A percentile compares a stretch with the other conserved stretches of the same genome.
Conservation (phyloP, 2,329 filamentous ascomycete species). For the Atkinsonella hypoxylon region DNA sequence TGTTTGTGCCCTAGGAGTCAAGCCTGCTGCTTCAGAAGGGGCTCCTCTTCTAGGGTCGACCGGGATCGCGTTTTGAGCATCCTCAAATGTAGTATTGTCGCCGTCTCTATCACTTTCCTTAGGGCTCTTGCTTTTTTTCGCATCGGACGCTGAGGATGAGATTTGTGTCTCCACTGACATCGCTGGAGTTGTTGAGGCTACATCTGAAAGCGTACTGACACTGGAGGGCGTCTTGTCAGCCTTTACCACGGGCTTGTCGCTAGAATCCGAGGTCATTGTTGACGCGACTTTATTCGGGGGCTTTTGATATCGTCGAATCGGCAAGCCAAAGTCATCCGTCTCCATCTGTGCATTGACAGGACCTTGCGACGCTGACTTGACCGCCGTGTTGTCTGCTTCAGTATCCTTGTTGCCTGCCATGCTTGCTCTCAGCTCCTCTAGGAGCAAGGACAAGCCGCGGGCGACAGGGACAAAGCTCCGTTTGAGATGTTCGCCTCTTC, state of each 20-base stretch:
- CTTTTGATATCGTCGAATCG: conserved; percentile 39
- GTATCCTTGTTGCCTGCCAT: conserved; percentile 15
- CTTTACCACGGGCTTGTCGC: neutral
- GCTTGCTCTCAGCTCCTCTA: conserved; percentile 4
- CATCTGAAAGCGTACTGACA: neutral
- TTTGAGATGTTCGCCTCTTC: neutral
- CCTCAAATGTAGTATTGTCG: conserved; percentile 25
- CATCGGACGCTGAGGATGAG: neutral
- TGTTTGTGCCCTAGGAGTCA: conserved; percentile 1
- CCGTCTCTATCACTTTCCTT: conserved; percentile 18
- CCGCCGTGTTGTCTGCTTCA: conserved; percentile 11
- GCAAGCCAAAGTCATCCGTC: conserved; percentile 61
- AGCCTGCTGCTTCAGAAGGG: neutral
- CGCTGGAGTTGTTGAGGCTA: neutral
- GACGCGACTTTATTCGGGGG: conserved; percentile 14
- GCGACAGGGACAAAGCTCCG: conserved; percentile 5
- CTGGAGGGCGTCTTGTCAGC: neutral
- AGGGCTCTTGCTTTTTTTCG: neutral
- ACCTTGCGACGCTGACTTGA: conserved; percentile 17
- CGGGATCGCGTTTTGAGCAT: conserved; percentile 20
- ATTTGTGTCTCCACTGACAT: neutral
- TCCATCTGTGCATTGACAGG: conserved; percentile 24
- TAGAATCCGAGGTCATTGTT: conserved; percentile 6
- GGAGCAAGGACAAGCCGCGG: conserved; percentile 3
- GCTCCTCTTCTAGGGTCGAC: neutral